Base-by-base conservation (phyloP, 176 grass and related monocot species). In the Raddia guianensis region DNA sequence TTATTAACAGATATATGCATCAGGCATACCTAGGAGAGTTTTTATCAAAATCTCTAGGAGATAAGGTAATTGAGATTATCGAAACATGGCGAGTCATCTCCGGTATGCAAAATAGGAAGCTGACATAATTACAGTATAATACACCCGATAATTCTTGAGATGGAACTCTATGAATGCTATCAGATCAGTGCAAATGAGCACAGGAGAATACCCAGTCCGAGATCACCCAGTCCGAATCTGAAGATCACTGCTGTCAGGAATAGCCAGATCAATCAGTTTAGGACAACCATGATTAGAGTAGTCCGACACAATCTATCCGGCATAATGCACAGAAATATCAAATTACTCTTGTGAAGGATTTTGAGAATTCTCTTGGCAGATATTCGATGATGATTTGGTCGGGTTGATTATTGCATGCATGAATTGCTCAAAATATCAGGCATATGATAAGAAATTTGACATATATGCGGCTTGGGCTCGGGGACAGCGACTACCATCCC, bases 1-100 rank as follows among this genome's bases (percentile, higher is more conserved):
- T 59, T 63, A 75, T 59, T 63, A 75, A 40, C 8, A 3, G 45
- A 66, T 13, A 55, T 18, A 84, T 52, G 63, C 67, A 76, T 77
- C 20, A 42, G 33, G 53, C 43, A 83, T 88, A 97, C 95, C 95
- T 91, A 72, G 91, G 90, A 33, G 90, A 94, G 47, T 90, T 75
- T 45, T 76, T 88, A 53, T 97, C 86, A 62, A 97, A 83, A 19
- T 90, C 91, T 79, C 33, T 82, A 9, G 87, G 86, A 68, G 95
- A 97, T 18, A 97, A 85, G 48, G 95, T 88, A 75, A 97, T 94
- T 71, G 92, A 94, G 76, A 97, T 94, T 87, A 97, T 92, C 5
- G 95, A 97, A 73, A 97, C 91, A 92, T 94, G 90, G 12, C 95
- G 85, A 54, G 89, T 94, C 82, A 76, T 94, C 83, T 97, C 91